Base-by-base conservation (phyloP, 2,329 filamentous ascomycete species). In the Nigrospora osmanthi region DNA sequence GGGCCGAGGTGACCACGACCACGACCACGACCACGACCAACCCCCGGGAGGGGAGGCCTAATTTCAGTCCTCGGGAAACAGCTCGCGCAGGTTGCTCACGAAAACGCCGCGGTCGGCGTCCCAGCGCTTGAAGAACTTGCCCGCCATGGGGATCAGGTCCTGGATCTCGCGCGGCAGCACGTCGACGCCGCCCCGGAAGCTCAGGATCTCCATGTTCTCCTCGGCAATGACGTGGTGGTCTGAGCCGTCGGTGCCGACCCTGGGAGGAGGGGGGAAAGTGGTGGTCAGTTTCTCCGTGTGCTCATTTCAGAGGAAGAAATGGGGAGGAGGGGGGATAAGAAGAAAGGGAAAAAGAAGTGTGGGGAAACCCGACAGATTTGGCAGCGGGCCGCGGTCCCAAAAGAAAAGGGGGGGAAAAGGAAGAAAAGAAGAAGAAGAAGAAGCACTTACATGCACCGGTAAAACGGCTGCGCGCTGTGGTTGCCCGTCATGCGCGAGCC, bases 61-160 rank as follows among this genome's bases (percentile, higher is more conserved):
- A 2, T 63, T 53, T n/a, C n/a, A 95, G 64, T 94, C 88, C 58
- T 95, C 85, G 1, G 91, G 91, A 63, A 89, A 96, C 57, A 90
- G 81, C 54, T 94, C 87, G 54, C 67, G 66, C 31, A 78, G 58
- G 62, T 96, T 97, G 54, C 89, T 95, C 31, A 95, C 75, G 67
- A 97, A 98, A 4, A 67, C 72, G 52, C 80, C 80, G 0, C 66
- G 72, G 32, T 68, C 69, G 5, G 62, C 58, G 63, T 96, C 87
- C 73, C 89, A 97, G 36, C 89, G 75, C 64, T 88, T 94, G 64
- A 98, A 97, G 63, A 87, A 88, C 55, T 83, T 85, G 1, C 93
- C 93, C 3, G 89, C 88, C 52, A 87, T 65, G 38, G 72, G 71
- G 58, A 88, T 75, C 49, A 94, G 70, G 19, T 76, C 65, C n/a